These are phyloP conservation scores for Colletotrichum kahawae DNA, from an alignment of 2,329 filamentous ascomycete genomes.

Conservation along the genomic window DNA sequence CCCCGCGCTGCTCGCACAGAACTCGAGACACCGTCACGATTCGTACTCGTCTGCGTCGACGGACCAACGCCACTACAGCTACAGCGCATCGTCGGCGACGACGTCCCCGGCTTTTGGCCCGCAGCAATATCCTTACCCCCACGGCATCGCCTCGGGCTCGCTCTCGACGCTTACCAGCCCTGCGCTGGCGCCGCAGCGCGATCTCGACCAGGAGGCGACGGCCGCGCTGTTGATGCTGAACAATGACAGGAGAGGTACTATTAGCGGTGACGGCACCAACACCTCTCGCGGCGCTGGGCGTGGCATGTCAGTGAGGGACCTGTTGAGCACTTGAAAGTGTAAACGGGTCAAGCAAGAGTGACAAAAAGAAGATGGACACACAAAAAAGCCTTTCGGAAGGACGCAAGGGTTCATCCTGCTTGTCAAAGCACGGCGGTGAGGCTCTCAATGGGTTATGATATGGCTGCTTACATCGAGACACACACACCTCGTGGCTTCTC, in stretches of 20 bases:
- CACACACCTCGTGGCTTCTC: neutral
- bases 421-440: neutral
- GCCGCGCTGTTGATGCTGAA: slow-evolving; percentile 89
- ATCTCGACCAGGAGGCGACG: slow-evolving; percentile 81
- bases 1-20: slow-evolving; percentile 54
- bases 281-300: slow-evolving; percentile 38
- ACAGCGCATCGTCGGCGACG: slow-evolving; percentile 50
- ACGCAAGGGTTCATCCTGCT: neutral
- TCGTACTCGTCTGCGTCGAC: slow-evolving; percentile 58
- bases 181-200: slow-evolving; percentile 56
- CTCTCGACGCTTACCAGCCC: slow-evolving; percentile 65
- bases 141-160: slow-evolving; percentile 39
- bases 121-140: slow-evolving; percentile 45
- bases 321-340: slow-evolving; percentile 52
- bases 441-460: neutral
- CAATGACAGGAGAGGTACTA: slow-evolving; percentile 67
- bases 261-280: slow-evolving; percentile 32
- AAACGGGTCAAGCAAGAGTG: neutral
- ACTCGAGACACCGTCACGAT: slow-evolving; percentile 48
- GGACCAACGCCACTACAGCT: slow-evolving; percentile 56
- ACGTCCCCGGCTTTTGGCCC: slow-evolving; percentile 65
- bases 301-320: slow-evolving; percentile 59
- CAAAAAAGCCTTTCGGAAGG: neutral
- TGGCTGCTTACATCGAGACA: neutral
- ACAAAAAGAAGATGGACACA: neutral